These are phyloP conservation scores for Ormosia semicastrata DNA, from an alignment of 306 rosid species.

Conservation along the genomic window DNA sequence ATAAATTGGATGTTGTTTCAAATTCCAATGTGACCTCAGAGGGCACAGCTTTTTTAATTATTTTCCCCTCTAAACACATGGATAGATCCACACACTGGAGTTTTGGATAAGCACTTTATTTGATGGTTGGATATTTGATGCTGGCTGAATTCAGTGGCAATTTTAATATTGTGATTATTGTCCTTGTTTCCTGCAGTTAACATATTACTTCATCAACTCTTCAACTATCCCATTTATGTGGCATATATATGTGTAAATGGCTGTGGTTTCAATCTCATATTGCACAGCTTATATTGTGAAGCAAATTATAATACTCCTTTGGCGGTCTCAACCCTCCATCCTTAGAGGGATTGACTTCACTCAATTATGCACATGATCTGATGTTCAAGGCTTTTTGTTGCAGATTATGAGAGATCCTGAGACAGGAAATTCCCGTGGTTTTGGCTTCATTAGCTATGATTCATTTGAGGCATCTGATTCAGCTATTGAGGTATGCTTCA, in stretches of 20 bases:
- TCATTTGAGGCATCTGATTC: conserved; percentile 99
- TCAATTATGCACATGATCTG: conserved; percentile 24
- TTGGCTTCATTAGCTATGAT: conserved; percentile 97
- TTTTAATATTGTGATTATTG: not conserved
- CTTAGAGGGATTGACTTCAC: not conserved
- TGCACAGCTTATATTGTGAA: not conserved
- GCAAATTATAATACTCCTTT: conserved; percentile 1
- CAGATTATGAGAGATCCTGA: conserved; percentile 99
- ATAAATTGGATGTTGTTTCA: not conserved
- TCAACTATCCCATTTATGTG: conserved; percentile 11
- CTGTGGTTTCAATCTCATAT: not conserved
- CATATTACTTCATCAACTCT: not conserved
- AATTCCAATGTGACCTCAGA: not conserved
- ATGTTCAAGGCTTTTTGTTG: conserved; percentile 20
- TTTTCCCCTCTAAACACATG: not conserved
- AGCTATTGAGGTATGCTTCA: conserved; percentile 79
- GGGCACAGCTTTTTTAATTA: not conserved
- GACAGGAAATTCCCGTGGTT: conserved; percentile 95
- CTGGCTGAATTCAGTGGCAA: not conserved
- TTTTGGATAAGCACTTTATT: conserved; percentile 4
- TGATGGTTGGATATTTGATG: not conserved
- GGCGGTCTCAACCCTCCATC: not conserved
- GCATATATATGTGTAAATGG: not conserved
- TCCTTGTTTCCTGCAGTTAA: not conserved
- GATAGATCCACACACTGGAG: not conserved